These are phyloP conservation scores for Tilletia caries DNA, from an alignment of 1,284 basidiomycete species.

Conservation along the genomic window DNA sequence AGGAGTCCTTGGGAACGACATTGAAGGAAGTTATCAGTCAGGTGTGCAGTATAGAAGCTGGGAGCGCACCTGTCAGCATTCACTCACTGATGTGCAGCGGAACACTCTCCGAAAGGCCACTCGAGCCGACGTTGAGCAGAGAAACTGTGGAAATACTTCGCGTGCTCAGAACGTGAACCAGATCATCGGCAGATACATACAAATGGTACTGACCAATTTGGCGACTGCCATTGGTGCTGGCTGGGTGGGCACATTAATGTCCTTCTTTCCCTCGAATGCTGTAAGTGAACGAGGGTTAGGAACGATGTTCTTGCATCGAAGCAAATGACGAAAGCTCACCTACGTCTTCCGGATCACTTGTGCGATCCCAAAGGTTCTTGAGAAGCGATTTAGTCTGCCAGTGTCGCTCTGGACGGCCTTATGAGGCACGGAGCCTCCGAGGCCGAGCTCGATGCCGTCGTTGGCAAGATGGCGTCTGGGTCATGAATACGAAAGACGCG, in stretches of 20 bases:
- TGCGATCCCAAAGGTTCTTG: constrained; percentile 59
- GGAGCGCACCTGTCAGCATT: too few relatives aligned
- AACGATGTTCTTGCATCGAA: not conserved
- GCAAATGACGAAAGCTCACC: not conserved
- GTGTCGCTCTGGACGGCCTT: constrained; percentile 78
- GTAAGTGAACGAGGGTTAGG: not conserved
- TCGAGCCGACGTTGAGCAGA: constrained; percentile 54
- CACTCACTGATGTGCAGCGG: constrained; percentile 66
- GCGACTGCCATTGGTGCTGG: constrained; percentile 42
- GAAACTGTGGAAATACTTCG: constrained; percentile 42
- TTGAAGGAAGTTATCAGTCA: not conserved
- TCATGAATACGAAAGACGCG: constrained; percentile 69
- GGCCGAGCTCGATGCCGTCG: constrained; percentile 55
- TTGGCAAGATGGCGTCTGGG: constrained; percentile 67
- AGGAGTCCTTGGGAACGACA: constrained; percentile 51
- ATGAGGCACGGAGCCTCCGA: constrained; percentile 66
- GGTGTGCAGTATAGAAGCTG: not conserved
- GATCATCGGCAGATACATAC: not conserved
- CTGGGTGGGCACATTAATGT: constrained; percentile 44
- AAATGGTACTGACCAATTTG: constrained; percentile 24
- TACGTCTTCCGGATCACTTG: constrained; percentile 51
- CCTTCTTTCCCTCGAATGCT: constrained; percentile 47
- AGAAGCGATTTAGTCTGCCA: constrained; percentile 69
- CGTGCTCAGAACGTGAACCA: not conserved
- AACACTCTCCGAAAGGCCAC: constrained; percentile 57